These are phyloP conservation scores for Penstemon davidsonii DNA, from an alignment of 257 asterid species.

Conservation along the genomic window DNA sequence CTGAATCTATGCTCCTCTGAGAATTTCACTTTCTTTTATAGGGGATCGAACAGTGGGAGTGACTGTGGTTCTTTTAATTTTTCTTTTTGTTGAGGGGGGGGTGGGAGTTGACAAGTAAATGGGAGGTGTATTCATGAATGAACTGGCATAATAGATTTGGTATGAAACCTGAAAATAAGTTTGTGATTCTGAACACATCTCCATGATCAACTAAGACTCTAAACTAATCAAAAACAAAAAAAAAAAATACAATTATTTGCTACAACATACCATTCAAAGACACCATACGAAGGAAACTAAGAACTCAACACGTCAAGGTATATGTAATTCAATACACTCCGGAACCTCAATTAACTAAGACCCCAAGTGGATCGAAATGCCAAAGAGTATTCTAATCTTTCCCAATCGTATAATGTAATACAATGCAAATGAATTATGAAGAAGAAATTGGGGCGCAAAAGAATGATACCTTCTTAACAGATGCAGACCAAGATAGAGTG, in stretches of 20 bases:
- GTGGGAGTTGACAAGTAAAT: neutral
- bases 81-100: neutral
- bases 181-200: neutral
- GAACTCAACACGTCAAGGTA: neutral
- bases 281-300: neutral
- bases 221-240: neutral
- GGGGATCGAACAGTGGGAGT: neutral
- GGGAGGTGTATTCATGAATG: neutral
- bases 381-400: no score
- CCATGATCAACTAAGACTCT: neutral
- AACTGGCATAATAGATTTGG: no score
- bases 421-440: neutral
- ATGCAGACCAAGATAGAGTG: conserved; percentile 92
- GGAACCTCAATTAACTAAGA: no score
- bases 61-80: neutral
- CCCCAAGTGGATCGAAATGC: no score
- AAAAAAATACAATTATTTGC: neutral
- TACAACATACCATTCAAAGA: neutral
- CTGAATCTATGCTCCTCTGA: no score
- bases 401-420: neutral
- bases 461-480: conserved; percentile 71
- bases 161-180: neutral
- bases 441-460: neutral
- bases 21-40: no score
- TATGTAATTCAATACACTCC: neutral